Conservation (phyloP, 139 green algal species). For the Chlorella sp. region DNA sequence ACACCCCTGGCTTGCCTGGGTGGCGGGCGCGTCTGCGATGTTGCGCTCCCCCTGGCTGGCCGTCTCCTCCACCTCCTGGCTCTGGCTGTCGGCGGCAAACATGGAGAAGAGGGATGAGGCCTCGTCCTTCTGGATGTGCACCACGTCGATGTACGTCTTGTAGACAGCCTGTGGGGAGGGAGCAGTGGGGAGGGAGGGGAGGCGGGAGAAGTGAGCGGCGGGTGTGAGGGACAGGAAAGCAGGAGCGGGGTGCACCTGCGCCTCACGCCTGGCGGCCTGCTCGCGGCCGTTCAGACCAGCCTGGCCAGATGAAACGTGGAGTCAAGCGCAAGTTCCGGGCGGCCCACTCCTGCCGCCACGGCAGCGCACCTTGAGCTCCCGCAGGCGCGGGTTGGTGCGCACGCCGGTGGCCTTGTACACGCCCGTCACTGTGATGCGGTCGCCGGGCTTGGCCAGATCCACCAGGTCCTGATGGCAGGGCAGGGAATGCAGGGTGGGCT, state of each 20-base stretch:
- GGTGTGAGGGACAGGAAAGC: background rate
- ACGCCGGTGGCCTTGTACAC: slow-evolving; percentile 88
- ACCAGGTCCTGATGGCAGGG: slow-evolving; percentile 81
- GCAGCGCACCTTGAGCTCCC: slow-evolving; percentile 55
- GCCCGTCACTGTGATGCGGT: slow-evolving; percentile 81
- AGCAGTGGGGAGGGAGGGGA: background rate
- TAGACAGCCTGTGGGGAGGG: slow-evolving; percentile 44
- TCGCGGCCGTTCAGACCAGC: no score
- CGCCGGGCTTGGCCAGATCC: slow-evolving; percentile 87
- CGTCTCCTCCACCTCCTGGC: slow-evolving; percentile 2
- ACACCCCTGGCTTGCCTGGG: background rate
- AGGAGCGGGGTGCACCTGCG: no score
- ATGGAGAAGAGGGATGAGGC: slow-evolving; percentile 63
- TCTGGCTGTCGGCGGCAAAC: slow-evolving; percentile 22
- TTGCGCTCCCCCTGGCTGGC: slow-evolving; percentile 11
- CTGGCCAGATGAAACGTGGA: no score
- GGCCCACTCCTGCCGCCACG: no score
- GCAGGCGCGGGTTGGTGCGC: slow-evolving; percentile 88
- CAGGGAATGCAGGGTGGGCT: background rate
- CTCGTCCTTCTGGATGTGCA: slow-evolving; percentile 89
- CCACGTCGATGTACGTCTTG: slow-evolving; percentile 90
- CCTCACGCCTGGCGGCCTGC: no score
- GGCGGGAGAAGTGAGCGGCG: background rate
- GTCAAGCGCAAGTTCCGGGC: no score
- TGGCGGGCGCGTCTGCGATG: slow-evolving; percentile 15